These are phyloP conservation scores for Cercospora beticola DNA, from an alignment of 2,329 filamentous ascomycete genomes.

Conservation along the genomic window DNA sequence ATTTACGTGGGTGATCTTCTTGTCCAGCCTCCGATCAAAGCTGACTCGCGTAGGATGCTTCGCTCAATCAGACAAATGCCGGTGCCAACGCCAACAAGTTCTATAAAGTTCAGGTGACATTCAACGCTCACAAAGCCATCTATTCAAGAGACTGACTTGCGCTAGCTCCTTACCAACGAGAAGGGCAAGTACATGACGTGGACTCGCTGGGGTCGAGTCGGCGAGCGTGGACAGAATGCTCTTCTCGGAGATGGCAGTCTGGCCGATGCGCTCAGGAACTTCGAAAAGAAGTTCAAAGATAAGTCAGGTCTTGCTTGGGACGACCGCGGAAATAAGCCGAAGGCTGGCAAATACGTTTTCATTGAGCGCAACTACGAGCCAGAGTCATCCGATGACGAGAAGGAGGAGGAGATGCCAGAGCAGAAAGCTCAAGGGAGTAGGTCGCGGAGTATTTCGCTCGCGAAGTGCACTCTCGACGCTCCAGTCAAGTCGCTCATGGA, in stretches of 20 bases:
- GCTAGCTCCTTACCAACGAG: conserved; percentile 72
- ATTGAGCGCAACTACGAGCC: conserved; percentile 75
- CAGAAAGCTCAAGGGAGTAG: neutral
- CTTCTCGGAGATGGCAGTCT: conserved; percentile 43
- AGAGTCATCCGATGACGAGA: conserved; percentile 56
- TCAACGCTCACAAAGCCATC: conserved; percentile 55
- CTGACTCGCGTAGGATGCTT: conserved; percentile 54
- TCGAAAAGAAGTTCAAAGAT: conserved; percentile 58
- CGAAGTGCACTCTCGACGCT: conserved; percentile 58
- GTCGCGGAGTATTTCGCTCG: conserved; percentile 28
- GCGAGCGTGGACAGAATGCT: conserved; percentile 51
- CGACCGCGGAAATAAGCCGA: conserved; percentile 55
- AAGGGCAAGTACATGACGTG: conserved; percentile 61
- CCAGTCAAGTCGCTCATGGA: conserved; percentile 69
- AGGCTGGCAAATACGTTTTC: conserved; percentile 70
- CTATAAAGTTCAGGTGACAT: conserved; percentile 66
- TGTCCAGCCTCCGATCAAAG: neutral
- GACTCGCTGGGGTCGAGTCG: conserved; percentile 80
- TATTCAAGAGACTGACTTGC: neutral
- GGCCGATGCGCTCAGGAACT: conserved; percentile 44
- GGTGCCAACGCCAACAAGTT: conserved; percentile 78
- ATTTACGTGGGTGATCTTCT: conserved; percentile 57
- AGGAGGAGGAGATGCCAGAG: conserved; percentile 15
- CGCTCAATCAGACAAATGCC: conserved; percentile 75
- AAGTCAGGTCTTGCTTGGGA: conserved; percentile 56